Evolutionary conservation across 208 protist species (phyloP), one percentile per base, ranked within the genome.

Genomic region (Wallacemonas sp.): DNA sequence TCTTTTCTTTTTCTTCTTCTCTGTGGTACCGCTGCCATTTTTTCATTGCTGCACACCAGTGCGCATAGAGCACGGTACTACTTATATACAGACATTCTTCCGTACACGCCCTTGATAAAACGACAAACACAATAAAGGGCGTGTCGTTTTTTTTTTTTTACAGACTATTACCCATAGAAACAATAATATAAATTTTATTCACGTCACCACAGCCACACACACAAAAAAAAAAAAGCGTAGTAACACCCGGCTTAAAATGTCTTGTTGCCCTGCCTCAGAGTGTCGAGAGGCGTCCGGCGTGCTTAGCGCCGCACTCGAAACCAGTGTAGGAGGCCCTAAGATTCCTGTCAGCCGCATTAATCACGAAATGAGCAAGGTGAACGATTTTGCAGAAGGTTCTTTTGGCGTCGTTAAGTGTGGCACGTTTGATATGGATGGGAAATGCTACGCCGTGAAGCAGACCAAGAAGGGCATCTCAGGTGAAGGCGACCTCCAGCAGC

Each of bases 391-490:
- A 9, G 66, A 86, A 53, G 86, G 86, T 30, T 84, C 86, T 26
- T 93, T 93, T 74, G 86, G 86, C 27, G 66, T 88, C 12, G 86
- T 93, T 15, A 81, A 72, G 63, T 65, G 68, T 3, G 85, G 77
- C 38, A 60, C 72, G 0, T 72, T 86, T 42, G 86, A 93, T 53
- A 55, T 88, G 22, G 86, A 93, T 62, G 26, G 65, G 17, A 75
- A 82, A 53, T 63, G 51, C 42, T 96, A 96, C 63, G 86, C 88
- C 30, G 73, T 96, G 14, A 96, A 96, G 69, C 78, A 90, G 65
- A 86, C 78, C 2, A 90, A 86, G 56, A 75, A 79, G 41, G 56
- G 66, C 1, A 88, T 94, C 30, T 80, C 68, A n/a, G 82, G 88
- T 1, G 87, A 94, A 66, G 72, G 70, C 1, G 88, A 96, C 42